These are phyloP conservation scores for Sergeia podlipaevii DNA, from an alignment of 208 protist species.

Conservation along the genomic window DNA sequence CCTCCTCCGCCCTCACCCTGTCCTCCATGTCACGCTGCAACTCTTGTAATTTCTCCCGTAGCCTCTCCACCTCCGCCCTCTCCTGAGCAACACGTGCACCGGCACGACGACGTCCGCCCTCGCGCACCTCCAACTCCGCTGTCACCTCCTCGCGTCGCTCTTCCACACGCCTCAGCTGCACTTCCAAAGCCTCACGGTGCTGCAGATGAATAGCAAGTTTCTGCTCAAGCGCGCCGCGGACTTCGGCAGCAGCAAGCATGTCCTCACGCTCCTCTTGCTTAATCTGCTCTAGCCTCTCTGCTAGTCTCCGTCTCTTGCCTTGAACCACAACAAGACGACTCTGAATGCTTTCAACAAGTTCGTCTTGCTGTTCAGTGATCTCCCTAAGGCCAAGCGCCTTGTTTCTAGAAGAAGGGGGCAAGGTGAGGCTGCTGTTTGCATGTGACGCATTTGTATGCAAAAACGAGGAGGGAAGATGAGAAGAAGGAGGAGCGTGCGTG, in stretches of 20 bases:
- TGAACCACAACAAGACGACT: conserved; percentile 19
- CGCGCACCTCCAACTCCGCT: conserved; percentile 8
- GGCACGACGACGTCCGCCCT: conserved; percentile 7
- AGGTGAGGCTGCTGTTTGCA: too few relatives aligned
- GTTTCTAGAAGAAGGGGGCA: too few relatives aligned
- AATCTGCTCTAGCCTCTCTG: conserved; percentile 11
- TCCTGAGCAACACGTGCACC: conserved; percentile 10
- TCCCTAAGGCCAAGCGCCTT: too few relatives aligned
- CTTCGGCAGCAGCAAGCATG: conserved; percentile 7
- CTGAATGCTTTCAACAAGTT: conserved; percentile 20
- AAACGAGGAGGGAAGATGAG: too few relatives aligned
- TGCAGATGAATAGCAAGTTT: conserved; percentile 14
- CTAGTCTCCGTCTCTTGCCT: conserved; percentile 6
- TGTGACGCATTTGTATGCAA: too few relatives aligned
- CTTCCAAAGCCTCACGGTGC: conserved; percentile 1
- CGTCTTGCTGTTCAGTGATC: conserved; percentile 15
- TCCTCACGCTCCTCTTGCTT: conserved; percentile 5
- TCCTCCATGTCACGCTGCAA: conserved; percentile 16
- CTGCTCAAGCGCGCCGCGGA: conserved; percentile 10
- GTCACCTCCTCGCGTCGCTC: neutral
- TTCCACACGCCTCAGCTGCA: conserved; percentile 11
- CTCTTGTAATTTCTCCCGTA: conserved; percentile 12
- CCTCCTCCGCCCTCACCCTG: conserved; percentile 14
- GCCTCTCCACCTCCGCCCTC: conserved; percentile 6
- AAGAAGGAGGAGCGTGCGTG: too few relatives aligned